phyloP scores from a whole-genome alignment of 495 filamentous ascomycete species.

The Podospora australis region DNA sequence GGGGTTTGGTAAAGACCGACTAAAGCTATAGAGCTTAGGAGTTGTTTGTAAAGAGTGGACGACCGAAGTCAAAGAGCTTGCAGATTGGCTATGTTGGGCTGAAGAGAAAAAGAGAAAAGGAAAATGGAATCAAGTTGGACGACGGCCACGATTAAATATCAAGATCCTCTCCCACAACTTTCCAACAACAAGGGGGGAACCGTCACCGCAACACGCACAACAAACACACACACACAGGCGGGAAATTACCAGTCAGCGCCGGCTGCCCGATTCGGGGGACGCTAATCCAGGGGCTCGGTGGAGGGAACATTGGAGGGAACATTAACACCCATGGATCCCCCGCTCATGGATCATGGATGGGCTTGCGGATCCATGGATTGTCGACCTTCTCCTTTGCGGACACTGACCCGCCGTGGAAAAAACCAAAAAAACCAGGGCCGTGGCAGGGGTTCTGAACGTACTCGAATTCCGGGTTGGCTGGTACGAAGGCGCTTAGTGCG shows the following conservation, averaged over 20 bases:
- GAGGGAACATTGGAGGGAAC: constrained; percentile 16
- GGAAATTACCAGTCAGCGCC: constrained; percentile 29
- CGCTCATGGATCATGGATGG: neutral
- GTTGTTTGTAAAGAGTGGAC: constrained; percentile 51
- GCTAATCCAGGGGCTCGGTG: constrained; percentile 31
- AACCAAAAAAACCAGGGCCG: constrained; percentile 3
- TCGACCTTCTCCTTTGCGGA: neutral
- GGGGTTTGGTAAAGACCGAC: constrained; percentile 33
- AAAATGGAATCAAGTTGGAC: constrained; percentile 20
- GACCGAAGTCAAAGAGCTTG: constrained; percentile 51
- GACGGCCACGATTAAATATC: constrained; percentile 27
- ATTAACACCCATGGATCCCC: constrained; percentile 7
- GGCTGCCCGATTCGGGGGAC: constrained; percentile 17
- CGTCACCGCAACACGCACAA: constrained; percentile 1
- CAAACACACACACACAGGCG: constrained; percentile 6
- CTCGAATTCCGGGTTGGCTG: constrained; percentile 5
- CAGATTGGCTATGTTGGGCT: constrained; percentile 46
- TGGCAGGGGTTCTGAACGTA: neutral
- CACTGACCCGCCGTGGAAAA: neutral
- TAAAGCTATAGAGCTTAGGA: constrained; percentile 37
- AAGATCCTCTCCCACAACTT: no score
- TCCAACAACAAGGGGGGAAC: no score
- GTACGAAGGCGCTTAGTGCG: constrained; percentile 3
- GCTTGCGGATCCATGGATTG: no score
- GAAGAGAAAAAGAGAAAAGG: constrained; percentile 35